Evolutionary conservation across 306 rosid species (phyloP).

Genomic region (Morella rubra): DNA sequence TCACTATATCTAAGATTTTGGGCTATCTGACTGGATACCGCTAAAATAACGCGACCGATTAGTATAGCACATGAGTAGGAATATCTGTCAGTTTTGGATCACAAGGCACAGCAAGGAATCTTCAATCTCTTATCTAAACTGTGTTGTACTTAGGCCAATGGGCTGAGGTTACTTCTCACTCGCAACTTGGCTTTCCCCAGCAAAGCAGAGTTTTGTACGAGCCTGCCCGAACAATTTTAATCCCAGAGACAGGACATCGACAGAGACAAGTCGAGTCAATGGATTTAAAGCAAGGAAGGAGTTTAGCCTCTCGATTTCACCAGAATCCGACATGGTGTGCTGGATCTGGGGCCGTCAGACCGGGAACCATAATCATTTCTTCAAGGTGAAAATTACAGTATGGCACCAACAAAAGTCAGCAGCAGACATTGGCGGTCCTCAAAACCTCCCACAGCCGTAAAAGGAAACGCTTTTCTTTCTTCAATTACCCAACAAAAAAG

Average conservation of each 20-base stretch:
- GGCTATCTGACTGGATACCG: constrained; percentile 1
- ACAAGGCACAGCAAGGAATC: not conserved
- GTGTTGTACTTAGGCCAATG: no score
- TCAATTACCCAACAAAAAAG: no score
- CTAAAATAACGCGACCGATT: not conserved
- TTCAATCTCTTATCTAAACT: no score
- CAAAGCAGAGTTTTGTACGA: no score
- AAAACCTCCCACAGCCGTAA: no score
- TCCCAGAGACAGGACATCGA: not conserved
- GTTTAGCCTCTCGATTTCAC: not conserved
- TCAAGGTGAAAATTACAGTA: no score
- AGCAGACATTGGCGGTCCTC: no score
- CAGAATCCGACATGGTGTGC: constrained; percentile 3
- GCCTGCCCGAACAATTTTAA: no score
- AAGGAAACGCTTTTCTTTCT: no score
- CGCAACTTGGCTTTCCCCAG: not conserved
- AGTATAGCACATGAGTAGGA: not conserved
- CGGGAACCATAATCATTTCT: not conserved
- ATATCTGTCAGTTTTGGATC: not conserved
- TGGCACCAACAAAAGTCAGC: no score
- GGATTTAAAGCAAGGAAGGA: not conserved
- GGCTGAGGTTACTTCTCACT: no score
- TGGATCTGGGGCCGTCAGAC: constrained; percentile 13
- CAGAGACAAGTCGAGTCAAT: not conserved
- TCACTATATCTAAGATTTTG: constrained; percentile 2